These are phyloP conservation scores for Chytriomyces hyalinus DNA, from an alignment of 192 early-diverging fungal genomes.

Conservation along the genomic window DNA sequence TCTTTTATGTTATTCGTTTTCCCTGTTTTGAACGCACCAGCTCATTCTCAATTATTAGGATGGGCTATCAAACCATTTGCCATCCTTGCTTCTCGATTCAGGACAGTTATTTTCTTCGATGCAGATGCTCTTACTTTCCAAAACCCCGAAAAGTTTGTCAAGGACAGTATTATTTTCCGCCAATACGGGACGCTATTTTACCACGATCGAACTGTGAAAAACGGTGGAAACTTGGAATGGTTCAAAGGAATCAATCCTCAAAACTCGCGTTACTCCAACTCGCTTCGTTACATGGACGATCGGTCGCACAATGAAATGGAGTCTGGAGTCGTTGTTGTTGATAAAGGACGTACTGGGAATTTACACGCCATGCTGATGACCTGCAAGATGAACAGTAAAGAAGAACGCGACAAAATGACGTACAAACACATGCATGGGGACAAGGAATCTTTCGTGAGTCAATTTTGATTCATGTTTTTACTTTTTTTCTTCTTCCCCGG, in stretches of 20 bases:
- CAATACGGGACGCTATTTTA: slow-evolving; percentile 64
- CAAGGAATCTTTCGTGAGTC: slow-evolving; percentile 21
- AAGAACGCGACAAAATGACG: slow-evolving; percentile 21
- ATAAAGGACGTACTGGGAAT: slow-evolving; percentile 54
- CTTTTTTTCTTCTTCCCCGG: neutral
- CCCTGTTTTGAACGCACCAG: too few species aligned
- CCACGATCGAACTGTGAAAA: slow-evolving; percentile 54
- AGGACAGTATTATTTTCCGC: slow-evolving; percentile 39
- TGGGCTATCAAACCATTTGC: slow-evolving; percentile 64
- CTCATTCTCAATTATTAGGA: neutral
- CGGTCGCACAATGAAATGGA: slow-evolving; percentile 64
- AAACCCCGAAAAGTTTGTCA: slow-evolving; percentile 62
- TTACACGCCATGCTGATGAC: slow-evolving; percentile 61
- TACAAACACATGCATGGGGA: slow-evolving; percentile 37
- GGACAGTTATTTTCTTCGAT: slow-evolving; percentile 71
- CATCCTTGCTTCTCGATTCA: slow-evolving; percentile 64
- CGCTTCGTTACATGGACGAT: slow-evolving; percentile 42
- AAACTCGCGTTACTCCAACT: slow-evolving; percentile 1
- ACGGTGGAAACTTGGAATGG: slow-evolving; percentile 50
- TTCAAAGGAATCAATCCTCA: slow-evolving; percentile 41
- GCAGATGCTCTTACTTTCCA: slow-evolving; percentile 72
- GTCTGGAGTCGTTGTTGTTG: slow-evolving; percentile 68
- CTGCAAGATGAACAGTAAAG: slow-evolving; percentile 58
- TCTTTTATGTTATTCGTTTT: too few species aligned
- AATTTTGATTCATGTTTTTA: neutral